Percentiles rank a stretch among this genome's conserved stretches.
Conservation (phyloP, 2,329 filamentous ascomycete species). For the Aspergillus sp. region DNA sequence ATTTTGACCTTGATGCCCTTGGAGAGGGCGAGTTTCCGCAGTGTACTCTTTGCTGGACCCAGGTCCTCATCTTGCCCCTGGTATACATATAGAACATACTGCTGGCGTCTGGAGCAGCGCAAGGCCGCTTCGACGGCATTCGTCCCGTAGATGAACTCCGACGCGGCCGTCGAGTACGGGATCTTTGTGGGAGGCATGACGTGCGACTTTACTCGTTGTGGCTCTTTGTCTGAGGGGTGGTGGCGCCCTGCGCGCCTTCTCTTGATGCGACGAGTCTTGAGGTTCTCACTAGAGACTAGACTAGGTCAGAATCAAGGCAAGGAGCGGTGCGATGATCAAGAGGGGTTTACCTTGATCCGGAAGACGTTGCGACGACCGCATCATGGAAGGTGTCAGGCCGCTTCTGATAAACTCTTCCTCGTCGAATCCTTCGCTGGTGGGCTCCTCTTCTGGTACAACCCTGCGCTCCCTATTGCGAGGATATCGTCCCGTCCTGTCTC, state of each 20-base stretch:
- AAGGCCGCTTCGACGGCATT: constrained; percentile 74
- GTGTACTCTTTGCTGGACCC: constrained; percentile 28
- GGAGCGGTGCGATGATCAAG: no score
- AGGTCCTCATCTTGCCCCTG: constrained; percentile 46
- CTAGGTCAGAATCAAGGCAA: constrained; percentile 2
- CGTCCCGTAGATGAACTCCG: constrained; percentile 81
- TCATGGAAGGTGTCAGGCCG: constrained; percentile 17
- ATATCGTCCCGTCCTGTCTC: constrained; percentile 1
- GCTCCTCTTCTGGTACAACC: background rate
- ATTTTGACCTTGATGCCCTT: constrained; percentile 47
- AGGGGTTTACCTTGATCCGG: no score
- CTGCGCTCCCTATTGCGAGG: background rate
- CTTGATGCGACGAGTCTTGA: background rate
- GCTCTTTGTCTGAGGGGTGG: constrained; percentile 14
- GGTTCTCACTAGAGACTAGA: background rate
- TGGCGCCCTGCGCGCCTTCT: constrained; percentile 8
- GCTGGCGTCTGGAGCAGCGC: constrained; percentile 55
- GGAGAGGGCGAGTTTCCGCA: constrained; percentile 32
- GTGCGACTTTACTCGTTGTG: constrained; percentile 24
- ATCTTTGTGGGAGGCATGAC: constrained; percentile 38
- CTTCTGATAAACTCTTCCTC: constrained; percentile 23
- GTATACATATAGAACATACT: constrained; percentile 79
- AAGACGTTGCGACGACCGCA: no score
- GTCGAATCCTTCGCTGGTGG: constrained; percentile 12
- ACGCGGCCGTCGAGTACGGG: constrained; percentile 73